Base-by-base conservation (phyloP, 2,329 filamentous ascomycete genomes). In the Thielaviopsis populi region DNA sequence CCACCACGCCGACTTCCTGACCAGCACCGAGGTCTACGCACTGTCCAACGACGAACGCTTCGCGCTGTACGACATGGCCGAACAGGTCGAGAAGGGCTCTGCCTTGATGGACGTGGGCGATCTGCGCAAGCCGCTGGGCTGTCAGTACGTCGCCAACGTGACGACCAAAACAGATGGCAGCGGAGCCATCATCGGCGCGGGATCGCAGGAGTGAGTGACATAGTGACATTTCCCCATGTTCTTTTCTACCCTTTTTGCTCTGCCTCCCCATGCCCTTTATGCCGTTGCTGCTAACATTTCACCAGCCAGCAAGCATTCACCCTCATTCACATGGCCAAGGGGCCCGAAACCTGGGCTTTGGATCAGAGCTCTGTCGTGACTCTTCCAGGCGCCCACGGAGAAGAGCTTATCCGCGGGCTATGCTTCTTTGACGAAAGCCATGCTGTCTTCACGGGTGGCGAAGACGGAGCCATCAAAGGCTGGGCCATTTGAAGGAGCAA, bases 1-100 rank as follows among this genome's bases (percentile, higher is more conserved):
- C 67, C 87, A 90, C 72, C 86, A 83, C 68, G 84, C 88, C 15
- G 86, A 84, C 4, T 91, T 91, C 74, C 76, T 92, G 63, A 82
- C 77, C 63, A 73, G 76, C 17, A 80, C 79, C 4, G 81, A 87
- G 69, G 80, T 91, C 40, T 89, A 84, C 67, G 87, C 86, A 3
- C 74, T 91, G 10, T 89, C 86, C 0, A 87, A 90, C 65, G 89
- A 92, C 71, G 89, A 94, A 75, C 84, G 83, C 65, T 81, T 91
- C 67, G 85, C 86, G 19, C 79, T 91, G 65, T 90, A 91, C 71
- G 81, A 85, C 67, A 75, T 88, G 63, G 81, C 83, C 59, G 86
- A 87, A 67, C 80, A 81, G 46, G 75, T 77, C n/a, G 80, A 82
- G 56, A 81, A 81, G 19, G 84, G 83, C 10, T 76, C 79, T 1